These are phyloP conservation scores for Eudorina sp. DNA, from an alignment of 139 green algal species.

Conservation along the genomic window DNA sequence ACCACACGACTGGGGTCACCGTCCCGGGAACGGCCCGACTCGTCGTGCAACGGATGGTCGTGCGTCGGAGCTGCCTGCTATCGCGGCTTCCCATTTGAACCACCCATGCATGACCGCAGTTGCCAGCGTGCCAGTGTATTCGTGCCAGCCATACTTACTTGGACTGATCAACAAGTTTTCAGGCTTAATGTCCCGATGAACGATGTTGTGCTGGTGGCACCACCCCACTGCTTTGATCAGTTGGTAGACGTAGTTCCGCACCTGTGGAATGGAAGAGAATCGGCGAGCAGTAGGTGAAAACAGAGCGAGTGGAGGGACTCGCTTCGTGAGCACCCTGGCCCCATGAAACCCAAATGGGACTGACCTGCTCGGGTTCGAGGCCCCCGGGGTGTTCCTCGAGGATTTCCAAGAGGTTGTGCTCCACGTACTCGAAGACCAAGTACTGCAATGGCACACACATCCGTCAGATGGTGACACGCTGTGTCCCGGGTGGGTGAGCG, in stretches of 20 bases:
- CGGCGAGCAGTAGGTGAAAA: background rate
- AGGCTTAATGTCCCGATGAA: conserved; percentile 89
- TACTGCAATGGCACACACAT: conserved; percentile 69
- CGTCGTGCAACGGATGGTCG: no score
- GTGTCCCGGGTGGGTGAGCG: no score
- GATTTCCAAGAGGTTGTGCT: conserved; percentile 87
- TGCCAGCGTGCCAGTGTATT: no score
- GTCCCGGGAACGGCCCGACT: no score
- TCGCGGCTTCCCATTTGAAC: no score
- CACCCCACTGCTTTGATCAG: conserved; percentile 81
- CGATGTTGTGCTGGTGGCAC: conserved; percentile 80
- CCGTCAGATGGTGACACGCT: no score
- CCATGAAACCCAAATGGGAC: background rate
- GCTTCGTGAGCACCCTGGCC: background rate
- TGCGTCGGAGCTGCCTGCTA: no score
- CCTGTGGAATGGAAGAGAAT: no score
- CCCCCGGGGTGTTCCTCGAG: conserved; percentile 78
- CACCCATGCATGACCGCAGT: no score
- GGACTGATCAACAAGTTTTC: conserved; percentile 87
- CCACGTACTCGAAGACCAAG: conserved; percentile 95
- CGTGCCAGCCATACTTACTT: conserved; percentile 11
- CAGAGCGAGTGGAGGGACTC: background rate
- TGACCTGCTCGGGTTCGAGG: conserved; percentile 67
- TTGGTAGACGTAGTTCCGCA: conserved; percentile 81
- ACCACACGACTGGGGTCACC: no score